phyloP scores from a whole-genome alignment of 345 rosid species.

The Hirschfeldia incana region DNA sequence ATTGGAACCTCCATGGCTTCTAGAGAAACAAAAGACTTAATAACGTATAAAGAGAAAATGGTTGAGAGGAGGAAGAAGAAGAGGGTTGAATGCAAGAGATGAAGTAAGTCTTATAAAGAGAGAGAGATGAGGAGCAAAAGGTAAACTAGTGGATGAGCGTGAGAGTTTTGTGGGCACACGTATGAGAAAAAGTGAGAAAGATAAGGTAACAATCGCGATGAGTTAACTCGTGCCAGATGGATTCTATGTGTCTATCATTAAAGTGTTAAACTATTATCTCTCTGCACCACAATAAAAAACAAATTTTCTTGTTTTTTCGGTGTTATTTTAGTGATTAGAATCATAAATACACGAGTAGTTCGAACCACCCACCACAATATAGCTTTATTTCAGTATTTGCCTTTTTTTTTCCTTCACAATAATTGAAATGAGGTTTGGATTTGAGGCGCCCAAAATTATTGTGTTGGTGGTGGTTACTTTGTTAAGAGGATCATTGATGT shows the following conservation, averaged over 20 bases:
- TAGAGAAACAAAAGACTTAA: not conserved
- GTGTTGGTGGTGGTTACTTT: constrained; percentile 38
- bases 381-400: constrained; percentile 11
- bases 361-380: constrained; percentile 32
- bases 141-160: not conserved
- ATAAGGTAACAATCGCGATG: constrained; percentile 24
- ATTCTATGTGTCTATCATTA: constrained; percentile 32
- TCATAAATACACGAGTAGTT: constrained; percentile 30
- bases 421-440: constrained; percentile 30
- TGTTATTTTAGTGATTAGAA: constrained; percentile 10
- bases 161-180: constrained; percentile 25
- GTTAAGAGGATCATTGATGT: constrained; percentile 17
- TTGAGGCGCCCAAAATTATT: constrained; percentile 36
- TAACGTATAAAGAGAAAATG: not conserved
- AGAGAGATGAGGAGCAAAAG: constrained; percentile 21
- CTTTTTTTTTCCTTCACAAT: constrained; percentile 1
- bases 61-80: not conserved
- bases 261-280: not conserved
- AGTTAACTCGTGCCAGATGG: constrained; percentile 35
- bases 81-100: not conserved
- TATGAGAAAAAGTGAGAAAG: constrained; percentile 23
- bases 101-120: not conserved
- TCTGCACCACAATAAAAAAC: not conserved
- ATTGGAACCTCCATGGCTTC: constrained; percentile 66
- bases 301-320: not conserved